A percentile compares a stretch with the other conserved stretches of the same genome.
These are phyloP conservation scores for Lophiostoma macrostomum DNA, from an alignment of 495 filamentous ascomycete species.

Conservation along the genomic window DNA sequence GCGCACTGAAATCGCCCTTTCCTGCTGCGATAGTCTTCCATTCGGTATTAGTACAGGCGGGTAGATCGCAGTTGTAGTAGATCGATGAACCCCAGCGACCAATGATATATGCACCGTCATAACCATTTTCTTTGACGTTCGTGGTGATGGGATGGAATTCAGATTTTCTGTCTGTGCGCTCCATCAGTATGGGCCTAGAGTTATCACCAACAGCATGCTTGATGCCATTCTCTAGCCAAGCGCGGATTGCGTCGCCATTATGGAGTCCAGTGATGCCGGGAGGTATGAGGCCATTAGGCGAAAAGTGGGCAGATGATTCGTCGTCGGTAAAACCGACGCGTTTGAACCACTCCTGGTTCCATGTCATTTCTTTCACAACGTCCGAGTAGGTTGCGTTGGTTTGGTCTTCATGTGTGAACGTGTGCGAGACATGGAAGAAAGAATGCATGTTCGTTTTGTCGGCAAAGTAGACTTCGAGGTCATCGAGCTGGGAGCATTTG, in stretches of 20 bases:
- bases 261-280: slow-evolving; percentile 63
- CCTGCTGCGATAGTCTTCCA: slow-evolving; percentile 62
- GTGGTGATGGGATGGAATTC: slow-evolving; percentile 53
- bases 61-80: slow-evolving; percentile 62
- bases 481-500: slow-evolving; percentile 49
- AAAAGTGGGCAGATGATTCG: slow-evolving; percentile 43
- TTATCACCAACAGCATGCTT: slow-evolving; percentile 61
- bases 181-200: slow-evolving; percentile 49
- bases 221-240: slow-evolving; percentile 57
- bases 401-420: slow-evolving; percentile 52
- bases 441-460: slow-evolving; percentile 47
- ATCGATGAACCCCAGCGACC: slow-evolving; percentile 61
- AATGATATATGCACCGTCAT: slow-evolving; percentile 54
- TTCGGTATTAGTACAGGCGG: slow-evolving; percentile 53
- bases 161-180: slow-evolving; percentile 13
- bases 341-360: slow-evolving; percentile 58
- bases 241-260: slow-evolving; percentile 62
- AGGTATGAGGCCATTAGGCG: slow-evolving; percentile 55
- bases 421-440: slow-evolving; percentile 52
- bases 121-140: slow-evolving; percentile 50
- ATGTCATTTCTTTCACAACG: slow-evolving; percentile 54
- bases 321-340: slow-evolving; percentile 44
- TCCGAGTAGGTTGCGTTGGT: slow-evolving; percentile 63
- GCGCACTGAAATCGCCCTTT: slow-evolving; percentile 46
- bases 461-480: slow-evolving; percentile 50